phyloP scores from a whole-genome alignment of 1,284 basidiomycete genomes.

The Coriolopsis trogii region DNA sequence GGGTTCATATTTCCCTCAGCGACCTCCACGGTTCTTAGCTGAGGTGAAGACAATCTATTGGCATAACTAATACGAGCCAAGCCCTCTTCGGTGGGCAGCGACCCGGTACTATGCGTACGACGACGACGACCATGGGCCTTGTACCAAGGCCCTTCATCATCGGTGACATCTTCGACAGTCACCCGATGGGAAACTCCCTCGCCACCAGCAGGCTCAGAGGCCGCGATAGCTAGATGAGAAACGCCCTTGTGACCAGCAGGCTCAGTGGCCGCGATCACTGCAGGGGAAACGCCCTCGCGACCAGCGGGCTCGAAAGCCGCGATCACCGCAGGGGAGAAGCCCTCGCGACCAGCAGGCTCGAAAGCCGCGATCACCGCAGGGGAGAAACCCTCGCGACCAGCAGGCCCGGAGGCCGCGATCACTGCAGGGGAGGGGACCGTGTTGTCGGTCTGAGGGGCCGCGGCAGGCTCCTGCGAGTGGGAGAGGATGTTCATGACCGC shows the following conservation, averaged over 20 bases:
- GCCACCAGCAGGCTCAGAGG: background rate
- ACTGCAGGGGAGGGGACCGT: too few relatives aligned
- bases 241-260: background rate
- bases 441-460: too few relatives aligned
- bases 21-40: background rate
- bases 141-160: conserved; percentile 5
- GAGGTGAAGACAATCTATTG: background rate
- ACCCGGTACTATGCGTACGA: background rate
- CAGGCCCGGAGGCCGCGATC: too few relatives aligned
- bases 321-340: too few relatives aligned
- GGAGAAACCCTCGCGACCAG: too few relatives aligned
- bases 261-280: too few relatives aligned
- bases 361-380: too few relatives aligned
- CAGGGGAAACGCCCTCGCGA: too few relatives aligned
- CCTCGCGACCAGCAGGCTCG: too few relatives aligned
- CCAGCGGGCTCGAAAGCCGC: too few relatives aligned
- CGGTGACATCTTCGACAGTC: conserved; percentile 9
- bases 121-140: conserved; percentile 5
- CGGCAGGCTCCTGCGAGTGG: too few relatives aligned
- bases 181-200: background rate
- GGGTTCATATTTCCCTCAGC: background rate
- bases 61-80: background rate
- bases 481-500: too few relatives aligned
- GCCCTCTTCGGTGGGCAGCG: background rate
- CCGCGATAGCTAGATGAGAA: background rate